Evolutionary conservation across 441 rosid species (phyloP).

Genomic region (Dalechampia spathulata): DNA sequence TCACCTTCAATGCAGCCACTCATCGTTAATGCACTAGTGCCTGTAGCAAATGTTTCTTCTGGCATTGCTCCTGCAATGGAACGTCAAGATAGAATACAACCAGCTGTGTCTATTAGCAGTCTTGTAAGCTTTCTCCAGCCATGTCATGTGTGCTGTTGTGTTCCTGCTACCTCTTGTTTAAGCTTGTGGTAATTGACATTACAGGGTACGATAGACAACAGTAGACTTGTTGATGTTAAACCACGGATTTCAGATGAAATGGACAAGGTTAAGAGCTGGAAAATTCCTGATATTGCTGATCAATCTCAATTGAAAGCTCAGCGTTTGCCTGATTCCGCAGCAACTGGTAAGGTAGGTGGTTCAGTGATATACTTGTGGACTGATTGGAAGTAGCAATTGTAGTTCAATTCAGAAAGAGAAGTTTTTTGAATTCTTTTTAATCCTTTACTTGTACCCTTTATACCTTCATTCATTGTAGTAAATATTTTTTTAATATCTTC

Average conservation of each 20-base stretch:
- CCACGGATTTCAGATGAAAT: slow-evolving; percentile 36
- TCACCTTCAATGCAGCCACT: slow-evolving; percentile 29
- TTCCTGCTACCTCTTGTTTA: slow-evolving; percentile 4
- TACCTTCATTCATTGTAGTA: not conserved
- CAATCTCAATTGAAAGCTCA: slow-evolving; percentile 35
- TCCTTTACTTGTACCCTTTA: not conserved
- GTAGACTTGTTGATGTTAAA: slow-evolving; percentile 44
- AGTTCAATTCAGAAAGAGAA: not conserved
- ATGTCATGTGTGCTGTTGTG: slow-evolving; percentile 1
- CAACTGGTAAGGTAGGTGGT: slow-evolving; percentile 32
- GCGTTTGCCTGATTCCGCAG: slow-evolving; percentile 33
- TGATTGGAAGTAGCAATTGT: not conserved
- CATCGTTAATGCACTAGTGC: slow-evolving; percentile 39
- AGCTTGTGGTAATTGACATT: slow-evolving; percentile 12
- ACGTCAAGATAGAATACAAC: slow-evolving; percentile 35
- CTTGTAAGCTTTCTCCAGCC: slow-evolving; percentile 24
- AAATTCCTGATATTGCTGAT: slow-evolving; percentile 35
- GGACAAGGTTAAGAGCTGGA: slow-evolving; percentile 41
- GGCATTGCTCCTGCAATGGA: slow-evolving; percentile 34
- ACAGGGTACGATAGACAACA: slow-evolving; percentile 37
- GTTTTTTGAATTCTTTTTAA: not conserved
- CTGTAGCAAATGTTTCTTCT: slow-evolving; percentile 30
- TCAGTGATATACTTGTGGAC: not conserved
- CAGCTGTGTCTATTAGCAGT: slow-evolving; percentile 32
- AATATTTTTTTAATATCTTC: not conserved